Conservation (phyloP, 345 rosid genomes). For the Eucalyptus microcorys region DNA sequence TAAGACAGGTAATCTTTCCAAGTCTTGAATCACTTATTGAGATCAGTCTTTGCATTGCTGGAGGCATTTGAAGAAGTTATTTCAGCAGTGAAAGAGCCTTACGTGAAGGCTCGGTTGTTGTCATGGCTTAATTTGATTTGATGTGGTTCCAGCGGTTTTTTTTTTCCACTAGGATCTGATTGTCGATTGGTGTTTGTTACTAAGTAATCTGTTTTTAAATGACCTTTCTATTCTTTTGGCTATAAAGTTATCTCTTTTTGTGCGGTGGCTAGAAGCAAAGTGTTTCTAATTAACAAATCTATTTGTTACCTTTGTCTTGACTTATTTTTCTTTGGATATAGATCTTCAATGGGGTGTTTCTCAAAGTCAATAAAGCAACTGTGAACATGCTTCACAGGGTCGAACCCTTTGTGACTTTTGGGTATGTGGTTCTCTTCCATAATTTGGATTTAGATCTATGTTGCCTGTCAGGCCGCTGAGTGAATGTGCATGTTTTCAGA, state of each 20-base stretch:
- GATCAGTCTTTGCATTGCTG: neutral
- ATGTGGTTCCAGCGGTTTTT: neutral
- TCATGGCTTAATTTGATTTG: neutral
- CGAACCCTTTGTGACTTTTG: slow-evolving; percentile 79
- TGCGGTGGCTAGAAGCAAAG: neutral
- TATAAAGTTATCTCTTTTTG: neutral
- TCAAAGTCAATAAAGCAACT: slow-evolving; percentile 61
- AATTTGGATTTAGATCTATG: neutral
- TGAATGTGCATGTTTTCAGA: neutral
- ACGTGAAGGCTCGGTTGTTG: neutral
- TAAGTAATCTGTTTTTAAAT: neutral
- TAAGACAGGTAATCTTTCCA: slow-evolving; percentile 51
- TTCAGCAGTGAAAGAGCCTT: neutral
- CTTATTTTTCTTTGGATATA: neutral
- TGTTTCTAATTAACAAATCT: neutral
- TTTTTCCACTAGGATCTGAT: neutral
- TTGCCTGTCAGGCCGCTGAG: neutral
- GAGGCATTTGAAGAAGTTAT: neutral
- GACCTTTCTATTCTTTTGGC: neutral
- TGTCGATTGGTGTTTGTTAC: neutral
- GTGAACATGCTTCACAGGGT: slow-evolving; percentile 76
- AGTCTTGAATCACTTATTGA: neutral
- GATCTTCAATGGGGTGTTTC: slow-evolving; percentile 88
- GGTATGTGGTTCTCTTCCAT: slow-evolving; percentile 15
- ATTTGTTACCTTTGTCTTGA: neutral